Evolutionary conservation across 306 rosid species (phyloP).

Genomic region (Fragaria ananassa): DNA sequence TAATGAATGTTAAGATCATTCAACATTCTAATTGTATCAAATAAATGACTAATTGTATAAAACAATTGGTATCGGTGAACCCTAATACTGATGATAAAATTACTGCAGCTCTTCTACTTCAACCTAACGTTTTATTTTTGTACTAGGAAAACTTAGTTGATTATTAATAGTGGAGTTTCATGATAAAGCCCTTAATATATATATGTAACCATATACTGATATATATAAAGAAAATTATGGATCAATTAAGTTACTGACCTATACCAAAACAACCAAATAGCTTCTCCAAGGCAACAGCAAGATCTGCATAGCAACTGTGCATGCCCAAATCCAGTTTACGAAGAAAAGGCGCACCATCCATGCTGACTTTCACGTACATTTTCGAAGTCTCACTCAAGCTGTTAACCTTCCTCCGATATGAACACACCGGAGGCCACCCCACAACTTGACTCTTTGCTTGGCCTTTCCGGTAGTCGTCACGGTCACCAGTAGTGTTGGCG

Average conservation of each 20-base stretch:
- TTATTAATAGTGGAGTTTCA: too few relatives aligned
- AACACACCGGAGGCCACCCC: slow-evolving; percentile 99
- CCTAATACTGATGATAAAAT: too few relatives aligned
- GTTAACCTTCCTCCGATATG: slow-evolving; percentile 55
- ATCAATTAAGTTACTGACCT: slow-evolving; percentile 34
- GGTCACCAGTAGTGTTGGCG: not conserved
- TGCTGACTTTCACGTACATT: slow-evolving; percentile 81
- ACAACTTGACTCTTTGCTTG: slow-evolving; percentile 46
- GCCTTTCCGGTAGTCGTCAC: slow-evolving; percentile 17
- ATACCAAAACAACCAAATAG: slow-evolving; percentile 66
- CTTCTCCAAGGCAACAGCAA: slow-evolving; percentile 68
- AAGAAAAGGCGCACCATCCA: slow-evolving; percentile 93
- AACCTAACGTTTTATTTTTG: too few relatives aligned
- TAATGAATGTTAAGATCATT: too few relatives aligned
- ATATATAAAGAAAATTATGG: not conserved
- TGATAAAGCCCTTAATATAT: not conserved
- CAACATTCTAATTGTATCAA: not conserved
- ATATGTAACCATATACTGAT: not conserved
- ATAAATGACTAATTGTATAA: not conserved
- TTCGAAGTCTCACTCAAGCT: slow-evolving; percentile 42
- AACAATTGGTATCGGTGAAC: not conserved
- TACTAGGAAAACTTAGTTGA: too few relatives aligned
- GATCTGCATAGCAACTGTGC: slow-evolving; percentile 54
- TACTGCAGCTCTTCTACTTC: too few relatives aligned
- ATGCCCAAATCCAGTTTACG: slow-evolving; percentile 65